A percentile compares a stretch with the other conserved stretches of the same genome.
These are phyloP conservation scores for Aspergillus mulundensis DNA, from an alignment of 495 filamentous ascomycete genomes.

Conservation along the genomic window DNA sequence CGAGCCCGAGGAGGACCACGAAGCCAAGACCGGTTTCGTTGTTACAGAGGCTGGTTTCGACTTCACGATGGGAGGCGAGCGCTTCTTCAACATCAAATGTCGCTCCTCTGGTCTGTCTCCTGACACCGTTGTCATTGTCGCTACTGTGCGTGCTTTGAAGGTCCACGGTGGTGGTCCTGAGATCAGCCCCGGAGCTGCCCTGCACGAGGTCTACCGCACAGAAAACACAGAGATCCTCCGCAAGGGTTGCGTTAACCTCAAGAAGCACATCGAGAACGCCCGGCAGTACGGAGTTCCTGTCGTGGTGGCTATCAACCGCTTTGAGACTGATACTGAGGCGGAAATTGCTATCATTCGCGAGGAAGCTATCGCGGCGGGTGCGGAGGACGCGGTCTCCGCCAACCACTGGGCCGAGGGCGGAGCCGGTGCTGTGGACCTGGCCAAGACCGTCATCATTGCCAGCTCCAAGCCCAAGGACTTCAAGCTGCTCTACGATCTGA, in stretches of 20 bases:
- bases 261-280: conserved; percentile 90
- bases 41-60: conserved; percentile 98
- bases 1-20: conserved; percentile 85
- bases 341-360: conserved; percentile 86
- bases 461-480: conserved; percentile 84
- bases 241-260: conserved; percentile 86
- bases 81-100: conserved; percentile 99
- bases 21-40: conserved; percentile 86
- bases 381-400: conserved; percentile 86
- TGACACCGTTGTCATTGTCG: conserved; percentile 90
- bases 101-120: conserved; percentile 87
- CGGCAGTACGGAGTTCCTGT: conserved; percentile 85
- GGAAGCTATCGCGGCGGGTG: conserved; percentile 87
- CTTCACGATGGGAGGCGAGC: conserved; percentile 98
- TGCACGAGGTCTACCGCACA: conserved; percentile 80
- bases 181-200: conserved; percentile 77
- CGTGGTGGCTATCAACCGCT: conserved; percentile 96
- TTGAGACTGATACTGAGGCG: conserved; percentile 88
- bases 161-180: conserved; percentile 94
- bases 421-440: conserved; percentile 83
- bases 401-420: conserved; percentile 98
- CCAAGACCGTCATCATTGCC: conserved; percentile 78
- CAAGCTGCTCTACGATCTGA: conserved; percentile 78
- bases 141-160: conserved; percentile 92
- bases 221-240: conserved; percentile 91